Conservation (phyloP, 371 early-diverging fungal species). For the Coemansia linderi region DNA sequence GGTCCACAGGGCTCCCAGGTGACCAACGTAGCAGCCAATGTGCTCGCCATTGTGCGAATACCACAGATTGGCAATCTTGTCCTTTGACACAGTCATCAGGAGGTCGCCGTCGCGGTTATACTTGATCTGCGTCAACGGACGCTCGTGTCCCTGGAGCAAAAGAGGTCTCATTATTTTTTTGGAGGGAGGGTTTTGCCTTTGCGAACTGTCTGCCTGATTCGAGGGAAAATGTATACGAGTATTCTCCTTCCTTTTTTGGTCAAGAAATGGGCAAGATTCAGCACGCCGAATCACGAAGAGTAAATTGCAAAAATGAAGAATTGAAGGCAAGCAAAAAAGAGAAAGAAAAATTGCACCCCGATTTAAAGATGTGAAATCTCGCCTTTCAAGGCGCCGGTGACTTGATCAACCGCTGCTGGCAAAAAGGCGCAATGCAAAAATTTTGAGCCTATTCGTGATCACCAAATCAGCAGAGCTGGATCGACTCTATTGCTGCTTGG, state of each 20-base stretch:
- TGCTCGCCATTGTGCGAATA: slow-evolving; percentile 97
- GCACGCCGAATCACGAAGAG: slow-evolving; percentile 1
- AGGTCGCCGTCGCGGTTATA: slow-evolving; percentile 99
- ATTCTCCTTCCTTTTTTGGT: not conserved
- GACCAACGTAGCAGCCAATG: slow-evolving; percentile 94
- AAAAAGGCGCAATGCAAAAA: slow-evolving; percentile 5
- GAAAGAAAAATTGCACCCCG: not conserved
- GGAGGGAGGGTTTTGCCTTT: not conserved
- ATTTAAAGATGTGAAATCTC: slow-evolving; percentile 1
- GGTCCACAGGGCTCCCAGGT: slow-evolving; percentile 94
- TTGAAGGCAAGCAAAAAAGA: not conserved
- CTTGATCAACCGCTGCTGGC: slow-evolving; percentile 2
- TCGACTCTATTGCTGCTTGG: not conserved
- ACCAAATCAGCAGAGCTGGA: not conserved
- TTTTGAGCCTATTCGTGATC: slow-evolving; percentile 7
- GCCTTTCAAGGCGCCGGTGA: slow-evolving; percentile 1
- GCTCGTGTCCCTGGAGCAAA: slow-evolving; percentile 94
- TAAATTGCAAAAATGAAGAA: slow-evolving; percentile 3
- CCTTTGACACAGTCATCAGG: slow-evolving; percentile 95
- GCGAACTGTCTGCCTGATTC: not conserved
- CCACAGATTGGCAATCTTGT: slow-evolving; percentile 92
- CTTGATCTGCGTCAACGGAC: slow-evolving; percentile 97
- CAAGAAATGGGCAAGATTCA: slow-evolving; percentile 6
- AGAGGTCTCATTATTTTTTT: slow-evolving; percentile 73
- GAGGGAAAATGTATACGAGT: not conserved